Conservation (phyloP, 306 rosid species). For the Gillenia trifoliata region DNA sequence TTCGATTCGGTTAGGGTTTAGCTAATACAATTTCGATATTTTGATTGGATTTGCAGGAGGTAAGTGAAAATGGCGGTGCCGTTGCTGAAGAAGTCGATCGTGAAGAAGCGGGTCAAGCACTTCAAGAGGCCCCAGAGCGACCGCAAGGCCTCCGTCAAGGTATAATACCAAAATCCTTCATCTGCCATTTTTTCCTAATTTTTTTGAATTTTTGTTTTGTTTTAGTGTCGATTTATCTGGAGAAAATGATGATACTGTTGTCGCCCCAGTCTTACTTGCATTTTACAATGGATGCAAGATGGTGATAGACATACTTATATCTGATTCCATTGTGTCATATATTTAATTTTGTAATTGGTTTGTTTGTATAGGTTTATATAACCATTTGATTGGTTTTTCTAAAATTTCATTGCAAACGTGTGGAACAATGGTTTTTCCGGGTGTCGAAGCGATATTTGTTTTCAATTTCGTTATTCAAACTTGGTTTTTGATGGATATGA, state of each 20-base stretch:
- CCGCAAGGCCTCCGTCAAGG: conserved; percentile 79
- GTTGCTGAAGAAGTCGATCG: conserved; percentile 55
- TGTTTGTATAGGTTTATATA: too few relatives aligned
- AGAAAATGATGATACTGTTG: conserved; percentile 56
- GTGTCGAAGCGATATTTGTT: background rate
- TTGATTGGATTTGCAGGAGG: conserved; percentile 3
- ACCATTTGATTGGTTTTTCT: background rate
- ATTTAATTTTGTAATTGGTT: background rate
- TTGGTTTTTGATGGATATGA: conserved; percentile 12
- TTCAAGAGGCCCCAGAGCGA: conserved; percentile 81
- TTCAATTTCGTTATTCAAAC: background rate
- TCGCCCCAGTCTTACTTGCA: conserved; percentile 94
- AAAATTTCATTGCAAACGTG: too few relatives aligned
- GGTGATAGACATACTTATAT: conserved; percentile 61
- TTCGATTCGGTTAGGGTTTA: background rate
- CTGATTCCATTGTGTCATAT: conserved; percentile 43
- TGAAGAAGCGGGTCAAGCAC: conserved; percentile 77
- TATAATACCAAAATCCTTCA: conserved; percentile 6
- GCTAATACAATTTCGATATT: background rate
- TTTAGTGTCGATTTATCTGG: background rate
- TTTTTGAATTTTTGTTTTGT: background rate
- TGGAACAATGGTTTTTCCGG: too few relatives aligned
- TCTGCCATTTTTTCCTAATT: background rate
- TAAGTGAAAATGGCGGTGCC: conserved; percentile 64
- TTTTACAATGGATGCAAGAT: conserved; percentile 38